These are phyloP conservation scores for Salvia sclarea DNA, from an alignment of 305 asterid species.

Conservation along the genomic window DNA sequence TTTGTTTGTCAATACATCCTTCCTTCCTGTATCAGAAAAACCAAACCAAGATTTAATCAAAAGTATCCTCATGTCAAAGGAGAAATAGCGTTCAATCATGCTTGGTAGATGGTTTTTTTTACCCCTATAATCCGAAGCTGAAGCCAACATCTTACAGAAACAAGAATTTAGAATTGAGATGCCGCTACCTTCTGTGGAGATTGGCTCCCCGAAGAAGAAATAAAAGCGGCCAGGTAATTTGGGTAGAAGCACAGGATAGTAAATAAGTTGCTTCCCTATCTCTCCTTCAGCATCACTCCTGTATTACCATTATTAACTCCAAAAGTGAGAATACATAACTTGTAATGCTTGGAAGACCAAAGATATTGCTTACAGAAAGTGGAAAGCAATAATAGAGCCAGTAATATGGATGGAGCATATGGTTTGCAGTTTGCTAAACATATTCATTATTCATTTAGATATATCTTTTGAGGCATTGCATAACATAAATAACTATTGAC, in stretches of 20 bases:
- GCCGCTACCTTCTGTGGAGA: constrained; percentile 48
- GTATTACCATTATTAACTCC: constrained; percentile 10
- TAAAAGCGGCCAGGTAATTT: constrained; percentile 60
- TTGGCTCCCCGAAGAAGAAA: constrained; percentile 57
- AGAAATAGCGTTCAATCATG: too few relatives aligned
- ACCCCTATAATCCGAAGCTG: too few relatives aligned
- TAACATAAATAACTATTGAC: not conserved
- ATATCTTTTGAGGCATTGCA: too few relatives aligned
- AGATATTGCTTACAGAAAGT: not conserved
- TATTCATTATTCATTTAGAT: too few relatives aligned
- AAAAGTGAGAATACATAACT: constrained; percentile 13
- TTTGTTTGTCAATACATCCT: constrained; percentile 46
- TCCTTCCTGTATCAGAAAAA: constrained; percentile 44
- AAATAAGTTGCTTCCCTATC: constrained; percentile 45
- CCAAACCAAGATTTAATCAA: too few relatives aligned
- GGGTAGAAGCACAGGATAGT: constrained; percentile 43
- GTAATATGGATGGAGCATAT: too few relatives aligned
- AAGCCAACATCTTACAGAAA: not conserved
- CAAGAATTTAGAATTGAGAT: not conserved
- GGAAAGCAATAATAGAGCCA: too few relatives aligned
- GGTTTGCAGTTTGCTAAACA: too few relatives aligned
- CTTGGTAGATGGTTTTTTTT: too few relatives aligned
- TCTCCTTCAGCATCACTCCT: constrained; percentile 53
- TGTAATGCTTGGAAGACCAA: not conserved
- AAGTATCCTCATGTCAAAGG: too few relatives aligned